Evolutionary conservation across 495 filamentous ascomycete species (phyloP).

Genomic region (Penicillium arizonense): DNA sequence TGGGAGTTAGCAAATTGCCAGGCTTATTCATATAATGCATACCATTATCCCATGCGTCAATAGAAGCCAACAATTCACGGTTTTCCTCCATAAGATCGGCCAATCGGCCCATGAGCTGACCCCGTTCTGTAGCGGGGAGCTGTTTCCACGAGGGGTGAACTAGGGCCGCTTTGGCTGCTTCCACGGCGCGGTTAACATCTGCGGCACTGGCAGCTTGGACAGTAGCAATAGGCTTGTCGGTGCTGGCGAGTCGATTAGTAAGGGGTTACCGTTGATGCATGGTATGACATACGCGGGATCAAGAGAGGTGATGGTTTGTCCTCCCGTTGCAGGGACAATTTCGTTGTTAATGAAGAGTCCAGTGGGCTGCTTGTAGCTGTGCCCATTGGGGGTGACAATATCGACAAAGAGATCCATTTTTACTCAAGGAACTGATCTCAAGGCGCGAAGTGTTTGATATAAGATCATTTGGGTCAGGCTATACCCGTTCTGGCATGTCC

Average conservation of each 20-base stretch:
- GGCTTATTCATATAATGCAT: neutral
- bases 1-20: conserved; percentile 3
- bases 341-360: conserved; percentile 97
- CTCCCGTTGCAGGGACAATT: conserved; percentile 71
- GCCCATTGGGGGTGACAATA: conserved; percentile 86
- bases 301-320: conserved; percentile 70
- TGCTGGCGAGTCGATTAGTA: conserved; percentile 61
- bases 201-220: conserved; percentile 77
- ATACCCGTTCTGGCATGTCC: conserved; percentile 5
- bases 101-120: conserved; percentile 70
- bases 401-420: conserved; percentile 45
- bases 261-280: neutral
- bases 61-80: conserved; percentile 73
- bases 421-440: neutral
- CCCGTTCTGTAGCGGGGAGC: conserved; percentile 70
- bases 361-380: conserved; percentile 70
- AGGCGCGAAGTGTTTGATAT: neutral
- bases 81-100: conserved; percentile 70
- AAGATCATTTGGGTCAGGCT: neutral
- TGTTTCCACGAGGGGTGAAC: conserved; percentile 74
- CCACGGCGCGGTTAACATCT: conserved; percentile 83
- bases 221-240: conserved; percentile 76
- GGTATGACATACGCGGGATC: conserved; percentile 56
- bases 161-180: conserved; percentile 78
- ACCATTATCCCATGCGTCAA: conserved; percentile 95